Evolutionary conservation across 1,284 basidiomycete genomes (phyloP), one percentile per base, ranked within the genome.

Genomic region (Heterobasidion parviporum): DNA sequence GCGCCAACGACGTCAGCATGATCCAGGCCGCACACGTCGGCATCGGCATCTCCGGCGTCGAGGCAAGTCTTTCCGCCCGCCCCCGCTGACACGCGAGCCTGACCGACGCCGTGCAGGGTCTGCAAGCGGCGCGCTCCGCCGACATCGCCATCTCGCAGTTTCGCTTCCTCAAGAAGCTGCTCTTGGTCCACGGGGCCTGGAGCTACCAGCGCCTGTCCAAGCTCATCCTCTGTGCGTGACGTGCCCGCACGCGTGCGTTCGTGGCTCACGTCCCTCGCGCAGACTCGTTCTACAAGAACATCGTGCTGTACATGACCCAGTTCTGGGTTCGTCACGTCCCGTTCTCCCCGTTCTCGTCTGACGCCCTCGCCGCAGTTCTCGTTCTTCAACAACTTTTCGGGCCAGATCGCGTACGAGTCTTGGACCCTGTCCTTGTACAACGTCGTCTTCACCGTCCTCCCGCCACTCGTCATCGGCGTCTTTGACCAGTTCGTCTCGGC

Each of bases 111-210:
- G 26, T 26, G 26, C 55, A 92, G 87, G 96, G 97, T 70, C 75
- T 99, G 5, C 96, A 98, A 85, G 96, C 96, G 38, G 97, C 97
- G 43, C 83, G 96, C 52, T 94, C 93, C 12, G 93, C 97, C 14
- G 96, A 99, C 70, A 87, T 99, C 26, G 92, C 97, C 1, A 99
- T 99, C 62, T 96, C 93, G 9, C 97, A 99, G 68, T 99, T 99
- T 78, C 80, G 95, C n/a, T 99, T 81, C 72, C 75, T 99, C 60
- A 94, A 94, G 72, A 99, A 99, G 72, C 73, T 99, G 44, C 72
- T 99, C 14, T 84, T 99, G 12, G 97, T 99, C 2, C 97, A 99
- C 68, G 97, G 97, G 26, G 89, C 94, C 3, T 99, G 97, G 97
- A 97, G 93, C 71, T 99, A 99, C 70, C 88, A 93, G 59, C 81